A percentile compares a stretch with the other conserved stretches of the same genome.
Conservation (phyloP, 2,329 filamentous ascomycete species). For the Cadophora sp. region DNA sequence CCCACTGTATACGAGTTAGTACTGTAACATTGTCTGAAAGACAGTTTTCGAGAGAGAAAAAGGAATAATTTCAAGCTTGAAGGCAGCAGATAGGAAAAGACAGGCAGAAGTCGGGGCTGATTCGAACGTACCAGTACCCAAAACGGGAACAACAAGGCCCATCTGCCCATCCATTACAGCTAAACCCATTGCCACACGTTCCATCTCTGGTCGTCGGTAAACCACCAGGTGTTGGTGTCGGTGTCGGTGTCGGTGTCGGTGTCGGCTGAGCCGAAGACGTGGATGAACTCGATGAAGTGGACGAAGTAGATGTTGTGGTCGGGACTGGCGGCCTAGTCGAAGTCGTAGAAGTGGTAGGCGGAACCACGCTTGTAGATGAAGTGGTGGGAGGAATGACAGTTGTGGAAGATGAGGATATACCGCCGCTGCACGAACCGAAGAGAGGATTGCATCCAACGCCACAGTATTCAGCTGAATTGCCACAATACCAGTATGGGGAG, state of each 20-base stretch:
- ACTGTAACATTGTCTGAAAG: not conserved
- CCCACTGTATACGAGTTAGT: not conserved
- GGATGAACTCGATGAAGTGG: conserved; percentile 7
- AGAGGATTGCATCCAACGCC: conserved; percentile 18
- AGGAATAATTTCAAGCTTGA: too few species aligned
- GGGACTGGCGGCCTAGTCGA: not conserved
- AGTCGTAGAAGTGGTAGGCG: not conserved
- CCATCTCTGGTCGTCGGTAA: conserved; percentile 22
- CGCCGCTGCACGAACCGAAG: conserved; percentile 9
- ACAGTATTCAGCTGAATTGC: conserved; percentile 24
- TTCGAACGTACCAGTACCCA: conserved; percentile 22
- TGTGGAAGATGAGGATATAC: conserved; percentile 2
- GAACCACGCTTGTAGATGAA: not conserved
- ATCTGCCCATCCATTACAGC: conserved; percentile 23
- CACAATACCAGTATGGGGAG: conserved; percentile 26
- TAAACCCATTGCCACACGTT: conserved; percentile 23
- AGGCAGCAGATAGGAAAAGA: too few species aligned
- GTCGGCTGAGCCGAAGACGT: not conserved
- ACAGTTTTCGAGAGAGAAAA: too few species aligned
- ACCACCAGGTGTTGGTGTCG: conserved; percentile 7
- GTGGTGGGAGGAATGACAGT: not conserved
- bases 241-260: not conserved
- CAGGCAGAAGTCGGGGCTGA: not conserved
- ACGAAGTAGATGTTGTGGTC: not conserved
- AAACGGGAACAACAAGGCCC: conserved; percentile 27